Base-by-base conservation (phyloP, 768 basidiomycete genomes). In the Suillus placidus region DNA sequence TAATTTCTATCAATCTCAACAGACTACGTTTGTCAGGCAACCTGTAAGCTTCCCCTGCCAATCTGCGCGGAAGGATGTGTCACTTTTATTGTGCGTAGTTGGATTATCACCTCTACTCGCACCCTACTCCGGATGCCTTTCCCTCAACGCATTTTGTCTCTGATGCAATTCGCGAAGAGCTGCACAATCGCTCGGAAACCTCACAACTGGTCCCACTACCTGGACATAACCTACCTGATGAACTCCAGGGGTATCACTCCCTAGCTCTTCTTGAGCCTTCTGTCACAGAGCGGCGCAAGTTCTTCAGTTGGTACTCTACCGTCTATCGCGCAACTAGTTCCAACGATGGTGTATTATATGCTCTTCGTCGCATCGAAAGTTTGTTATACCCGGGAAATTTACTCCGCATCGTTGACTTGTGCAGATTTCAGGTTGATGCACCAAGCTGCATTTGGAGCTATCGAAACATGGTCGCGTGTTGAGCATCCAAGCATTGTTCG, bases 81-180 rank as follows among this genome's bases (percentile, higher is more conserved):
- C 47, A 54, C 30, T 49, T 23, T 37, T 49, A 5, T 32, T 34
- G 43, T 30, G 10, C 62, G 51, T 73, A 97, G 94, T 85, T 99
- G 55, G 88, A 97, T 73, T 95, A 99, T 73, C 94, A 98, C 69
- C 84, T 98, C 37, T 99, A 99, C 80, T 90, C 92, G 4, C 85
- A 86, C 2, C 84, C 85, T 70, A 81, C 91, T 72, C 81, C 91
- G 52, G 78, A 85, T 68, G 72, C 82, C 64, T 81, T 90, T 73
- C 72, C 84, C 70, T 74, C 84, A 20, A 81, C 84, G 37, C 94
- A 96, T 73, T 98, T 97, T 79, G 84, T 97, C 57, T 90, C 95
- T n/a, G 92, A 95, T 71, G 83, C 83, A 30, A 80, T 89, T 20
- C 89, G 88, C 51, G 85, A 85, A 67, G 85, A 86, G 56, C 74